Evolutionary conservation across 2,329 filamentous ascomycete genomes (phyloP).

Genomic region (Gaeumannomyces tritici): DNA sequence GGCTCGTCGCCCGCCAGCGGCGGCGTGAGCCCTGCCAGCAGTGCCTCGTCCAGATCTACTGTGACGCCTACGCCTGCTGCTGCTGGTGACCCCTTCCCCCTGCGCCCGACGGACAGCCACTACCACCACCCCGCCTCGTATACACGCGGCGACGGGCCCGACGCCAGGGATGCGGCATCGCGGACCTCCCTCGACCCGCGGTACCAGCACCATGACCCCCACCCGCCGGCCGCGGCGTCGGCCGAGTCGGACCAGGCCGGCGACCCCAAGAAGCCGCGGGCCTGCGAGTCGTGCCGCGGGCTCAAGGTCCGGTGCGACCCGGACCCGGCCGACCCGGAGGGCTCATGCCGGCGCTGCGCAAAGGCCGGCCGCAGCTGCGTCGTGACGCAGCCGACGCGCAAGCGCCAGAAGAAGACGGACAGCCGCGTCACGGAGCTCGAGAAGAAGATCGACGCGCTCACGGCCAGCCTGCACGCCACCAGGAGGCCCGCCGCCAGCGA

Average conservation of each 20-base stretch:
- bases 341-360: slow-evolving; percentile 64
- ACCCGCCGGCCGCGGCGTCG: slow-evolving; percentile 1
- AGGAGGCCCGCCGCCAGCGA: slow-evolving; percentile 9
- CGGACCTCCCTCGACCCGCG: not conserved
- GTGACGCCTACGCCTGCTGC: not conserved
- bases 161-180: slow-evolving; percentile 27
- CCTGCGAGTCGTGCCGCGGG: slow-evolving; percentile 66
- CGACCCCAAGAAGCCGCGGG: slow-evolving; percentile 58
- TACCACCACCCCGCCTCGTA: not conserved
- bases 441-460: slow-evolving; percentile 84
- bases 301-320: slow-evolving; percentile 82
- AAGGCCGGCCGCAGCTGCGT: slow-evolving; percentile 73
- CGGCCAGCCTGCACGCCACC: slow-evolving; percentile 62
- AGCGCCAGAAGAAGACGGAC: slow-evolving; percentile 87
- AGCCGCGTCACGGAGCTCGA: slow-evolving; percentile 83
- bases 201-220: not conserved
- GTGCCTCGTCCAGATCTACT: not conserved
- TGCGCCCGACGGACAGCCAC: not conserved
- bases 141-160: slow-evolving; percentile 17
- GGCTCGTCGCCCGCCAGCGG: not conserved
- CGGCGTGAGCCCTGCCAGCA: not conserved
- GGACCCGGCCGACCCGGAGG: slow-evolving; percentile 50
- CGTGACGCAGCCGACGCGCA: slow-evolving; percentile 64
- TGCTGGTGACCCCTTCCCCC: not conserved
- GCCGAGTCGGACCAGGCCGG: slow-evolving; percentile 10